Evolutionary conservation across 169 alveolate species (phyloP), one percentile per base, ranked within the genome.

Genomic region (Cryptosporidium canis): DNA sequence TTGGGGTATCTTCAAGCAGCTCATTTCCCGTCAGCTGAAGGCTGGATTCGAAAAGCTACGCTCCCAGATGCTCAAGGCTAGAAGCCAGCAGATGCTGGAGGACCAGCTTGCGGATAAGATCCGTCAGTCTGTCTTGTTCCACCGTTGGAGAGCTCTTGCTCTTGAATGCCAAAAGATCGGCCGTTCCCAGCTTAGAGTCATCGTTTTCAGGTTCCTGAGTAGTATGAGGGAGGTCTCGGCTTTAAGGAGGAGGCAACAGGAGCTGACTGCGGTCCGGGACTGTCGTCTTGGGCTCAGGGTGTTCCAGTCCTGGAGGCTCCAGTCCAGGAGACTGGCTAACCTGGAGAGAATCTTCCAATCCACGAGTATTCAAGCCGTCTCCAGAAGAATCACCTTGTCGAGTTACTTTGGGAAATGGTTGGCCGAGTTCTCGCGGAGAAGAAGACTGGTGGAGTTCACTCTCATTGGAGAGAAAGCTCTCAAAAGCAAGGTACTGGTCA

Each of bases 321-420:
- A 29, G 18, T 9, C 68, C 24, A 70, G 39, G 53, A 70, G 37
- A 35, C 27, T 16, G 16, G 53, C 7, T 18, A 70, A 70, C n/a
- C 6, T 70, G 0, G 7, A 47, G 6, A 33, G 1, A 21, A 70
- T 47, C 3, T 31, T 33, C 2, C 27, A 47, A 4, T n/a, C 27
- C 11, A 37, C 14, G 0, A 37, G 4, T 29, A 33, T 70, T 11
- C 2, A 51, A 29, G 27, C 24, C 14, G 33, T 70, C 3, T 24
- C 7, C 7, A 29, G n/a, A 16, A 33, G 18, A 18, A 33, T 53
- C 6, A 27, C 2, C 5, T 8, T 70, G 3, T 29, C 33, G 9
- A 7, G 8, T 8, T 51, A 70, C 24, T 70, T 70, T 70, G n/a
- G 21, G 21, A 53, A 33, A 8, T 70, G 84, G 84, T 51, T 29